These are phyloP conservation scores for Pyracantha coccinea DNA, from an alignment of 331 rosid genomes.

Conservation along the genomic window DNA sequence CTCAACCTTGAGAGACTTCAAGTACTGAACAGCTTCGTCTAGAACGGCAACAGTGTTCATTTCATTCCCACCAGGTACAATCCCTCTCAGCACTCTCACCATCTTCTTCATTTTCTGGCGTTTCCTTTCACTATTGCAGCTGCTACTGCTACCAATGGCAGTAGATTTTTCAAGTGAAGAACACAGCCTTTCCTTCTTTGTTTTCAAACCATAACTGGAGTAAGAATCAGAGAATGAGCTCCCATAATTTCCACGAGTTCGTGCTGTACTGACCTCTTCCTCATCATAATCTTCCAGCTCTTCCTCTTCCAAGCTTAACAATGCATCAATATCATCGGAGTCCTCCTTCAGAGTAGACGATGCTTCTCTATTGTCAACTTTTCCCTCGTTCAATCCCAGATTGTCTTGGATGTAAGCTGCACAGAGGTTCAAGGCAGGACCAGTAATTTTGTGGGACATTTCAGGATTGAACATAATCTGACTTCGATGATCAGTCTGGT, in stretches of 20 bases:
- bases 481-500: constrained; percentile 71
- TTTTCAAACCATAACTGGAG: constrained; percentile 50
- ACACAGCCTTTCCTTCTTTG: constrained; percentile 38
- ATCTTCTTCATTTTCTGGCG: constrained; percentile 68
- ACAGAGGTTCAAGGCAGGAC: constrained; percentile 42
- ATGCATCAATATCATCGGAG: constrained; percentile 71
- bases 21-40: constrained; percentile 86
- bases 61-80: constrained; percentile 74
- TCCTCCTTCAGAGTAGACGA: constrained; percentile 67
- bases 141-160: constrained; percentile 23
- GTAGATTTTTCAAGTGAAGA: constrained; percentile 36
- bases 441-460: constrained; percentile 50
- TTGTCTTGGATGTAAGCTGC: constrained; percentile 39
- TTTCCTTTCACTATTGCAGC: constrained; percentile 40
- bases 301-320: constrained; percentile 70
- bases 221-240: constrained; percentile 49
- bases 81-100: constrained; percentile 64
- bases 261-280: constrained; percentile 84
- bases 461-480: constrained; percentile 79
- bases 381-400: constrained; percentile 27
- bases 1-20: constrained; percentile 86
- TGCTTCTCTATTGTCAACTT: constrained; percentile 35
- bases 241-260: constrained; percentile 48
- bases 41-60: constrained; percentile 63
- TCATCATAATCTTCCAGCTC: constrained; percentile 55